These are phyloP conservation scores for Talaromyces borbonicus DNA, from an alignment of 495 filamentous ascomycete species.

Conservation along the genomic window DNA sequence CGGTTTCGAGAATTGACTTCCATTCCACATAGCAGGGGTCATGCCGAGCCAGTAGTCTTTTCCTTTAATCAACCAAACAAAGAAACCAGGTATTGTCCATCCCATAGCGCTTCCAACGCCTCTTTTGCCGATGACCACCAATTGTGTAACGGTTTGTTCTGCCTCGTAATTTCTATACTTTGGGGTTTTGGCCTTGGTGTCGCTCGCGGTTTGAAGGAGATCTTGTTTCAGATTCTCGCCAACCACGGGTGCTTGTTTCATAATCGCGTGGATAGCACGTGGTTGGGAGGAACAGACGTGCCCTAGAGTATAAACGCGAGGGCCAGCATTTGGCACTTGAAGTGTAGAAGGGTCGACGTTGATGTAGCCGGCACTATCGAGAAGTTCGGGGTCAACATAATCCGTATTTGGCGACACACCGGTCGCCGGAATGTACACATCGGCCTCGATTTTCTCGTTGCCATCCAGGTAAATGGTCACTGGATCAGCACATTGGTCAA, in stretches of 20 bases:
- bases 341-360: conserved; percentile 30
- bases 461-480: conserved; percentile 24
- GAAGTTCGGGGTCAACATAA: conserved; percentile 27
- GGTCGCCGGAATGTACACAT: conserved; percentile 40
- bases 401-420: conserved; percentile 36
- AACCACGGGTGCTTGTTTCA: conserved; percentile 28
- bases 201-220: conserved; percentile 15
- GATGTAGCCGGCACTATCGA: conserved; percentile 27
- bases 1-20: conserved; percentile 43
- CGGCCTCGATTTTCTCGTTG: conserved; percentile 27
- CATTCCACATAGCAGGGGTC: conserved; percentile 36
- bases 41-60: conserved; percentile 50
- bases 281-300: conserved; percentile 26
- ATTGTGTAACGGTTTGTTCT: conserved; percentile 37
- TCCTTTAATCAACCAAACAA: conserved; percentile 53
- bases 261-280: conserved; percentile 28
- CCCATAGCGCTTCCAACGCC: conserved; percentile 50
- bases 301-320: conserved; percentile 37
- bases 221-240: conserved; percentile 36
- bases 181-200: background rate
- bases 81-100: conserved; percentile 39
- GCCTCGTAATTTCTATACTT: conserved; percentile 21
- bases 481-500: conserved; percentile 8
- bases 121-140: conserved; percentile 45
- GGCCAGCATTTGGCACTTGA: conserved; percentile 38